Base-by-base conservation (phyloP, 495 filamentous ascomycete species). In the Talaromyces liani region DNA sequence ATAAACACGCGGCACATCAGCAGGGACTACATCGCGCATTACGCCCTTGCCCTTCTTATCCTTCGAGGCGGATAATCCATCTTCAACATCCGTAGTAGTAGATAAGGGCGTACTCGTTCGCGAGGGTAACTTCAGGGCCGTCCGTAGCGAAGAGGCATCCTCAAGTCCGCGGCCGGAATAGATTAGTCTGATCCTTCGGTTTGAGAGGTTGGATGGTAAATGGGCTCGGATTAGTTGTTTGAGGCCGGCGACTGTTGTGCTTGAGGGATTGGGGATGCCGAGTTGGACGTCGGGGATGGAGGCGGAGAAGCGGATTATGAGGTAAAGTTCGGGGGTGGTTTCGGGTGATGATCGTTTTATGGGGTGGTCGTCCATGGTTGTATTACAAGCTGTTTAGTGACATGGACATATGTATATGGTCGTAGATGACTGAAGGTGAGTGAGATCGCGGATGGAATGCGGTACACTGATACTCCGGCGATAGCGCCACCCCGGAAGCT, bases 231-330 rank as follows among this genome's bases (percentile, higher is more conserved):
- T 91, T 18, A 88, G 80, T 66, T 87, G 88, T 70, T 93, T 96
- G 34, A 97, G 83, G 1, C 87, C 83, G 54, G 89, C 80, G 62
- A 87, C 82, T 56, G 90, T 89, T 22, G 89, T 93, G 22, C 77
- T 82, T 36, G 79, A 68, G 4, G 93, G 89, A 18, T 73, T 73
- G 57, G 85, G 69, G 74, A 97, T 82, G 70, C 90, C 85, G 64
- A 97, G 83, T 58, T 86, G 84, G 60, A 97, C 85, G 76, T 97
- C 93, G 7, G 92, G 86, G 62, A 93, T 83, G 3, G 90, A 84
- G 63, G 88, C 87, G 56, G 91, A 88, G 84, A 97, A 97, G 72
- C 93, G 91, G 74, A 97, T 86, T 20, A 87, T 92, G 22, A 97
- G 81, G 68, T 86, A 83, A 55, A 93, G 72, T 22, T 66, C 76